Conservation (phyloP, 148 eudicot species). For the Rhododendron kiyosumense region DNA sequence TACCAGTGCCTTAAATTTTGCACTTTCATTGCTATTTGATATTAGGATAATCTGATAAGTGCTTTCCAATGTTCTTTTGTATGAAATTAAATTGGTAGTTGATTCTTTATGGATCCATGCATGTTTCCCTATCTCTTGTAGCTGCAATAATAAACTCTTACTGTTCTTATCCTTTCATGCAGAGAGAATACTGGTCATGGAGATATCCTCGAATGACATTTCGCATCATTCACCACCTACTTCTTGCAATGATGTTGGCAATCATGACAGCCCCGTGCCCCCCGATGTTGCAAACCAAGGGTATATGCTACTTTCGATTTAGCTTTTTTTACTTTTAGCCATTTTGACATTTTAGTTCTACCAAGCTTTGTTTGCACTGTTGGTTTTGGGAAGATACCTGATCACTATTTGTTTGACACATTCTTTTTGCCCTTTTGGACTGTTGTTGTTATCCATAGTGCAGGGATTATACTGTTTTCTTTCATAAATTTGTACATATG, state of each 20-base stretch:
- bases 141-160: background rate
- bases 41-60: background rate
- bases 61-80: background rate
- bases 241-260: conserved; percentile 5
- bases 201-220: conserved; percentile 10
- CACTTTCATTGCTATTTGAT: background rate
- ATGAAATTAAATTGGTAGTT: background rate
- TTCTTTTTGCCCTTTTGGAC: background rate
- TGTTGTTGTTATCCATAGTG: background rate
- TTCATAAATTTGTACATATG: background rate
- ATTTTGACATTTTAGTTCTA: background rate
- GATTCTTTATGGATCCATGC: background rate
- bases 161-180: background rate
- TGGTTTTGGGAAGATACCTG: background rate
- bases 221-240: conserved; percentile 22
- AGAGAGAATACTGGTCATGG: conserved; percentile 4
- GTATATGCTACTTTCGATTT: background rate
- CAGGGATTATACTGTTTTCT: background rate
- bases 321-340: background rate
- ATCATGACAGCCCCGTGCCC: conserved; percentile 8
- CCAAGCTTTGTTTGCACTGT: background rate
- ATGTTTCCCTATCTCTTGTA: background rate
- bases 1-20: background rate
- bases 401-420: background rate
- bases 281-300: conserved; percentile 10